Evolutionary conservation across 352 stramenopile species (phyloP), one percentile per base, ranked within the genome.

Genomic region (Aphanomyces astaci): DNA sequence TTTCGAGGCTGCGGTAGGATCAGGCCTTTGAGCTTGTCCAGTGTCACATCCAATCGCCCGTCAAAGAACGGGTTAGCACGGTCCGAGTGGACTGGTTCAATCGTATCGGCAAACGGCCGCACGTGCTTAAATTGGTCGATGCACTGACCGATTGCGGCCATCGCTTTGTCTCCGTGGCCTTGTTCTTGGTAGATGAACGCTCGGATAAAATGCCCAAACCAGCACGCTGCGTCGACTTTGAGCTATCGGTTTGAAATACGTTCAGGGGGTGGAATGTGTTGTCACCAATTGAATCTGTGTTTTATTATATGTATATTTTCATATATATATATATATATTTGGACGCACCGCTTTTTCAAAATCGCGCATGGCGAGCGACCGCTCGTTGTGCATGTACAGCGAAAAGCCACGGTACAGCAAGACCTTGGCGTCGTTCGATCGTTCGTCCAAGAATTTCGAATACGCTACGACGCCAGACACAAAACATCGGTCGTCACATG

Each of bases 381-480:
- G 30, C 25, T 68, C 62, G 19, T 22, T n/a, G n/a, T 46, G 62
- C 1, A 19, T 22, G 33, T 68, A 62, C 17, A 45, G n/a, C 19
- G 39, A 68, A 36, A 68, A 51, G 30, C 62, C 62, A 13, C 62
- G 46, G 62, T 68, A 68, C 17, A 68, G 15, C 28, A 68, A 27
- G 15, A 60, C 31, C 17, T 27, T 24, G 10, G 43, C 48, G 22
- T 68, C 62, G 11, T 51, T 68, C 1, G 62, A 28, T 25, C 33
- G 28, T 24, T 68, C 62, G n/a, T 60, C 39, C 19, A 62, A 28
- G n/a, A 32, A 51, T 3, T 24, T 40, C 28, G 62, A 62, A 22
- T 68, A 68, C 5, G n/a, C 62, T 68, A 9, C 33, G 28, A 32
- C 22, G n/a, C n/a, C n/a, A n/a, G n/a, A 51, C 13, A 43, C 36